Percentiles rank a stretch among this genome's conserved stretches.
Conservation (phyloP, 2,329 filamentous ascomycete genomes). For the Ophiocordyceps unilateralis region DNA sequence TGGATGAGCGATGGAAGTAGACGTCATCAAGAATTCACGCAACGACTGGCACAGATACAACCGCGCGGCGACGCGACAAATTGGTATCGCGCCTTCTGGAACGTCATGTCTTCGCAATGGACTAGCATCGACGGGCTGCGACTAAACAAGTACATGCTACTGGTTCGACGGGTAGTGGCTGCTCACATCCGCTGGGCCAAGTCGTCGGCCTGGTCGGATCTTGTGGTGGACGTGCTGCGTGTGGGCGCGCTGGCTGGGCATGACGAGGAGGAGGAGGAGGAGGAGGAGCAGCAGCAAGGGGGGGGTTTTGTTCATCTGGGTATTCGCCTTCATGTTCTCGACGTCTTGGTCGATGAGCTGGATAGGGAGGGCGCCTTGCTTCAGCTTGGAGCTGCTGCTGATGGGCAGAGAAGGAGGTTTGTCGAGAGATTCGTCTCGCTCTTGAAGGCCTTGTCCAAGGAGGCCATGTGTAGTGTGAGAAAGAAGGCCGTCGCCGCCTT, state of each 20-base stretch:
- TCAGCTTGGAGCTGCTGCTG: too few species aligned
- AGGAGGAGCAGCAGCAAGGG: too few species aligned
- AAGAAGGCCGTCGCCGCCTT: too few species aligned
- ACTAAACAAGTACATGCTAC: conserved; percentile 83
- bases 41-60: too few species aligned
- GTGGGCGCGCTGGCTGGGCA: too few species aligned
- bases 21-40: conserved; percentile 70
- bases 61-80: neutral
- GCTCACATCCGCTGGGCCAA: conserved; percentile 41
- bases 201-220: neutral
- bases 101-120: conserved; percentile 53
- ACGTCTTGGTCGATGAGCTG: conserved; percentile 84
- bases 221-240: too few species aligned
- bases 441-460: too few species aligned
- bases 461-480: too few species aligned
- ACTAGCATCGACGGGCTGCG: conserved; percentile 57
- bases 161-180: conserved; percentile 63
- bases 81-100: conserved; percentile 50
- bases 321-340: conserved; percentile 68
- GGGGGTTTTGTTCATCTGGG: too few species aligned
- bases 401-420: too few species aligned
- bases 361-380: conserved; percentile 50
- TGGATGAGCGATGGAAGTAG: conserved; percentile 86
- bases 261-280: too few species aligned
- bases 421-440: too few species aligned